phyloP scores from a whole-genome alignment of 768 basidiomycete genomes.

The Agaricus subrufescens region DNA sequence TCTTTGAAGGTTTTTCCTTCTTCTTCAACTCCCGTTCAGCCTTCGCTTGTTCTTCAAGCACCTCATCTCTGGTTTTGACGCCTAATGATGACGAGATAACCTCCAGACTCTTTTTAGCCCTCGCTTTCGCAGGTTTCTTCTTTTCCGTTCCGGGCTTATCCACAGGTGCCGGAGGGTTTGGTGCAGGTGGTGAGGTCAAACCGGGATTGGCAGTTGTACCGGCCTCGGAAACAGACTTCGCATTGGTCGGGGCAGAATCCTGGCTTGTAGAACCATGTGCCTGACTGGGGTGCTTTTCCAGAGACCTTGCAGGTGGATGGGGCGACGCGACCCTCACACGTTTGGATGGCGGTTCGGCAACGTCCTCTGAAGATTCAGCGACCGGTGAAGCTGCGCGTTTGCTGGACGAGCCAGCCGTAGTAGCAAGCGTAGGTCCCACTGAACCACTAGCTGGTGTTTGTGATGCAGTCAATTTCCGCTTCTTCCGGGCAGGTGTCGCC shows the following conservation, averaged over 20 bases:
- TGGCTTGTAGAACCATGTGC: not conserved
- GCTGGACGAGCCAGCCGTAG: not conserved
- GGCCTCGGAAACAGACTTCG: not conserved
- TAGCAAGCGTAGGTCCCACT: not conserved
- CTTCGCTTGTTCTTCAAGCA: conserved; percentile 7
- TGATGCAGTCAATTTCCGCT: not conserved
- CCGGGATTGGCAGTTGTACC: not conserved
- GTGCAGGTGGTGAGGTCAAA: not conserved
- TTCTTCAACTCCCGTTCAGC: conserved; percentile 12
- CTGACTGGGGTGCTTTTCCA: not conserved
- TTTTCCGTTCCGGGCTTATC: not conserved
- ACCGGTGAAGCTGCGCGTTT: conserved; percentile 9
- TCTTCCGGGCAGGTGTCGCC: not conserved
- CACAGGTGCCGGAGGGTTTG: not conserved
- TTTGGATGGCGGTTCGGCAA: conserved; percentile 1
- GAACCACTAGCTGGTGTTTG: not conserved
- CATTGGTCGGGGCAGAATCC: not conserved
- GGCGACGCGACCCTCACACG: not conserved
- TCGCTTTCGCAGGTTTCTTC: not conserved
- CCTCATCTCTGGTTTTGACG: conserved; percentile 6
- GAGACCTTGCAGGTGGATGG: not conserved
- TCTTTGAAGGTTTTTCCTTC: conserved; percentile 9
- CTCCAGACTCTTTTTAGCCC: not conserved
- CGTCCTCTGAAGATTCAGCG: not conserved
- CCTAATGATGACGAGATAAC: not conserved